Conservation (phyloP, 2,329 filamentous ascomycete genomes). For the Xylariaceae sp. region DNA sequence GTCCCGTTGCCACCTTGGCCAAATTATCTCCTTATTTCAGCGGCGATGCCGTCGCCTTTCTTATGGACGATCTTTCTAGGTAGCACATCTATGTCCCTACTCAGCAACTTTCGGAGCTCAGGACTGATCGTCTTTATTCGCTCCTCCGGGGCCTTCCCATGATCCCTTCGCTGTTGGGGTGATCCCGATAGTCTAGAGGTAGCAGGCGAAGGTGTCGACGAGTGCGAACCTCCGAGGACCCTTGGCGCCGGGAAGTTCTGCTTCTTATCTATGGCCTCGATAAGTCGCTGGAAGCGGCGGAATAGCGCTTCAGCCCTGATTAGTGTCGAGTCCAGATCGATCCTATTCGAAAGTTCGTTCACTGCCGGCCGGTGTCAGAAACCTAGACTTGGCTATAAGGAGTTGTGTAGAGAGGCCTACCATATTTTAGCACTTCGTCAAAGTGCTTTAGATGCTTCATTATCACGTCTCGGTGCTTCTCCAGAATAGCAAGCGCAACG, state of each 20-base stretch:
- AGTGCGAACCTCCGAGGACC: constrained; percentile 22
- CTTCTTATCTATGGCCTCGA: constrained; percentile 92
- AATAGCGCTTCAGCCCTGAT: constrained; percentile 89
- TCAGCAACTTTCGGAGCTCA: constrained; percentile 58
- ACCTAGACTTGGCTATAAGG: not conserved
- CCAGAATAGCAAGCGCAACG: constrained; percentile 87
- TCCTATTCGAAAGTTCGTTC: constrained; percentile 91
- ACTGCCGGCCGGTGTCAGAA: constrained; percentile 55
- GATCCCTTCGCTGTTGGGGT: constrained; percentile 19
- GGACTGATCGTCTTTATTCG: constrained; percentile 56
- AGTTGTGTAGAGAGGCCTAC: constrained; percentile 52
- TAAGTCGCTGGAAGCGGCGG: constrained; percentile 80
- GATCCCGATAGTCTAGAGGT: constrained; percentile 12
- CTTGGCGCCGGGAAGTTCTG: constrained; percentile 73
- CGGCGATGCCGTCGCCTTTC: constrained; percentile 30
- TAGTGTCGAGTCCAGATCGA: constrained; percentile 85
- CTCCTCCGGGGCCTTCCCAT: constrained; percentile 43
- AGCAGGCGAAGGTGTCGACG: constrained; percentile 23
- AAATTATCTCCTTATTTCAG: constrained; percentile 24
- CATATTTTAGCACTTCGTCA: constrained; percentile 95
- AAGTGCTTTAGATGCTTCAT: constrained; percentile 94
- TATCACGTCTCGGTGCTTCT: constrained; percentile 95
- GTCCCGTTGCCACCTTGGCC: not conserved
- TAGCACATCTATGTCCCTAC: constrained; percentile 39
- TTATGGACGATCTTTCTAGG: constrained; percentile 33